Base-by-base conservation (phyloP, 371 early-diverging fungal species). In the Mucor indicus region DNA sequence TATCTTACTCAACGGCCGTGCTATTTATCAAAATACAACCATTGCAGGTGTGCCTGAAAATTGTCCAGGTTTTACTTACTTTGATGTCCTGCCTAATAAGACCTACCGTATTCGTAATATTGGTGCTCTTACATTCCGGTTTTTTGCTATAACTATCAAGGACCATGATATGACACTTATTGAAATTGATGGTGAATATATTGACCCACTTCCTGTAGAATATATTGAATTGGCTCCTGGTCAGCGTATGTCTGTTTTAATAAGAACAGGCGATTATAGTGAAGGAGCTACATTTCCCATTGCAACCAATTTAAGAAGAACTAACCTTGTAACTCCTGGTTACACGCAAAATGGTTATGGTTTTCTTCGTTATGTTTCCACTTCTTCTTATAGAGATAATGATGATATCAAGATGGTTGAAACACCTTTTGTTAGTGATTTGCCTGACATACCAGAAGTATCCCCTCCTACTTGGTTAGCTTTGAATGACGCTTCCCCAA, bases 131-230 rank as follows among this genome's bases (percentile, higher is more conserved):
- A 61, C 69, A 15, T 66, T 69, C 46, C 69, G 67, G 16, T 57
- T 56, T 0, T 31, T 69, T 8, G 69, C 53, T 1, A 43, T 73
- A 1, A 47, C 45, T 11, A 62, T 73, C 9, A 39, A 27, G 1
- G 48, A 59, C 22, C 73, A 73, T 38, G 31, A 35, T 9, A 44
- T 73, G 55, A 64, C 57, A 5, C 43, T 73, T 19, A 67, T 67
- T 11, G 73, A 73, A 43, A 54, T 67, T 23, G 69, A 73, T 20
- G 69, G 67, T 6, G 59, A 69, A 21, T 39, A 57, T n/a, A 47
- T 57, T 2, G 31, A 66, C 9, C 67, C 69, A 0, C 50, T 62
- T 24, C 46, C 42, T 0, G 38, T 60, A 3, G 38, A 53, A 2
- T 62, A 61, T 44, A 36, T 73, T 2, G 73, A 69, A 30, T 36